phyloP scores from a whole-genome alignment of 2,329 filamentous ascomycete genomes.

The Helotiales sp. region DNA sequence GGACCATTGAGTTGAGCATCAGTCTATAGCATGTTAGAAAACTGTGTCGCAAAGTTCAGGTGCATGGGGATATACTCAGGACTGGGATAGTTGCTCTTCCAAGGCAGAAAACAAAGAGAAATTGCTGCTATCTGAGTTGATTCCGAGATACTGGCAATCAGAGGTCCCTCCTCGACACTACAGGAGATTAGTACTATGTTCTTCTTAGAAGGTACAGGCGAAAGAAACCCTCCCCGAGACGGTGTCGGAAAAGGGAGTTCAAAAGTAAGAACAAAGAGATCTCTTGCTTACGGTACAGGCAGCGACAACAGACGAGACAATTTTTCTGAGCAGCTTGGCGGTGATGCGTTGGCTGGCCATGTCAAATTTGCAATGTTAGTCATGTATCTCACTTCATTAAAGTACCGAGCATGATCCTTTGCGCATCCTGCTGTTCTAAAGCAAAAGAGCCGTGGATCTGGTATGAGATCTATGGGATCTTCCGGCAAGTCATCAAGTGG shows the following conservation, averaged over 20 bases:
- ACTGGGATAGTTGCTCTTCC: slow-evolving; percentile 7
- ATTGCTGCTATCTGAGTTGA: slow-evolving; percentile 1
- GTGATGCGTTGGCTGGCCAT: slow-evolving; percentile 3
- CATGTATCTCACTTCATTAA: not conserved
- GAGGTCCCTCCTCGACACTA: slow-evolving; percentile 4
- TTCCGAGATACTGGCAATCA: slow-evolving; percentile 4
- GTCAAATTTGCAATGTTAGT: not conserved
- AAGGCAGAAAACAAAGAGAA: slow-evolving; percentile 4
- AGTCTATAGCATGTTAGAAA: not conserved
- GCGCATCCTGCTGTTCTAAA: not conserved
- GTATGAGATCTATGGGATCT: not conserved
- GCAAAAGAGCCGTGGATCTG: not conserved
- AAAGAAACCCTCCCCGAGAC: too few species aligned
- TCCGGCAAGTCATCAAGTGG: not conserved
- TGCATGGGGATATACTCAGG: not conserved
- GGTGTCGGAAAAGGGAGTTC: too few species aligned
- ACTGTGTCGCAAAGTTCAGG: not conserved
- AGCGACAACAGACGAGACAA: slow-evolving; percentile 1
- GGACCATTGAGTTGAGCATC: slow-evolving; percentile 6
- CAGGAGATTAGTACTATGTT: too few species aligned
- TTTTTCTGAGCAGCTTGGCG: slow-evolving; percentile 4
- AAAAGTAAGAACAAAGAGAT: too few species aligned
- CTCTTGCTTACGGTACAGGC: too few species aligned
- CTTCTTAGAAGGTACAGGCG: too few species aligned
- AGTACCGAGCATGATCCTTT: not conserved